Conservation (phyloP, 2,329 filamentous ascomycete species). For the Thielaviopsis punctulata region DNA sequence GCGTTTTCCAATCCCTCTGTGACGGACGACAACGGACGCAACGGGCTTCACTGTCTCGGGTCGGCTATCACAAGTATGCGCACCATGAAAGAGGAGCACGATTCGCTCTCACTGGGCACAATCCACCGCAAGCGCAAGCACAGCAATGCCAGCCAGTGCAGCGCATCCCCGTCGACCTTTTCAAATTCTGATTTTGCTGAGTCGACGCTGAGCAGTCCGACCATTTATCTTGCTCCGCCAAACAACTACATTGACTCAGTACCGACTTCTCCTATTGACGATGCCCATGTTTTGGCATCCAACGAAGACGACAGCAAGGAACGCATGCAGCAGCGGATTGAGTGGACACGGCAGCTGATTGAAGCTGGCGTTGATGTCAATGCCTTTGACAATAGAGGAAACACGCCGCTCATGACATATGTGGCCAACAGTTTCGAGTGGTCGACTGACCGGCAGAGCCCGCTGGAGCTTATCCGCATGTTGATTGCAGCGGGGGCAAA, state of each 20-base stretch:
- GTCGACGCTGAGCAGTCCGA: neutral
- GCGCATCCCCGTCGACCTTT: slow-evolving; percentile 4
- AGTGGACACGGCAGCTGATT: slow-evolving; percentile 19
- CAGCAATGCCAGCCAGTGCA: slow-evolving; percentile 16
- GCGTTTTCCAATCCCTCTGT: slow-evolving; percentile 13
- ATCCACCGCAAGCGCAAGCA: slow-evolving; percentile 22
- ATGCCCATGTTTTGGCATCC: neutral
- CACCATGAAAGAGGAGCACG: slow-evolving; percentile 13
- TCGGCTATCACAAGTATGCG: slow-evolving; percentile 29
- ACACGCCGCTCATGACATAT: slow-evolving; percentile 40
- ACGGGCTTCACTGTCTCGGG: slow-evolving; percentile 41
- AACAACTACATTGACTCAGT: slow-evolving; percentile 13
- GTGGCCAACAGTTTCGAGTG: slow-evolving; percentile 31
- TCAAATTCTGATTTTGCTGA: neutral
- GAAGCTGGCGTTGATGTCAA: slow-evolving; percentile 28
- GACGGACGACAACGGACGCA: slow-evolving; percentile 30
- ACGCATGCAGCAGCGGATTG: slow-evolving; percentile 17
- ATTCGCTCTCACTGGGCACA: neutral
- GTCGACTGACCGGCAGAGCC: slow-evolving; percentile 24
- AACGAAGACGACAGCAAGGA: slow-evolving; percentile 12
- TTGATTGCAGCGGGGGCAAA: slow-evolving; percentile 27
- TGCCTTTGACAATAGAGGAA: slow-evolving; percentile 33
- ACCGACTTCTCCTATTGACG: slow-evolving; percentile 14
- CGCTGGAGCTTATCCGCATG: slow-evolving; percentile 26
- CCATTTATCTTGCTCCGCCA: slow-evolving; percentile 15